Percentiles rank a stretch among this genome's conserved stretches.
Conservation (phyloP, 768 basidiomycete genomes). For the Kwoniella heveanensis region DNA sequence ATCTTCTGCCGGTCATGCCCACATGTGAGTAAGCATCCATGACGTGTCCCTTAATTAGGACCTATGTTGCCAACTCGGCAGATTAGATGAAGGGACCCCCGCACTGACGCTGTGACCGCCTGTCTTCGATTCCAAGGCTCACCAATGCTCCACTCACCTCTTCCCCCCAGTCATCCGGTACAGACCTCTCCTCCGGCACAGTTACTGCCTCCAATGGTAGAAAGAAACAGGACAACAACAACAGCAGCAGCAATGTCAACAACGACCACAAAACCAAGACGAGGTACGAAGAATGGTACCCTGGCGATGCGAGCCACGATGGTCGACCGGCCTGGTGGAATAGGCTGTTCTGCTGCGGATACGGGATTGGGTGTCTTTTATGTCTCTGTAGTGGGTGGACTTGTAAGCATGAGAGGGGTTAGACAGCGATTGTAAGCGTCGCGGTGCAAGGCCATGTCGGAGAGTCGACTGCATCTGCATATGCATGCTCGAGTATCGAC, state of each 20-base stretch:
- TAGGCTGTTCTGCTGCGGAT: conserved; percentile 44
- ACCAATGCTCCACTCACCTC: not conserved
- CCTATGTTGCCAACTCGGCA: too few species aligned
- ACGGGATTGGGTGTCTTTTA: conserved; percentile 40
- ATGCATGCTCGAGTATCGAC: too few species aligned
- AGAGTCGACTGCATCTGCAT: too few species aligned
- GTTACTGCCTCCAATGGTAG: not conserved
- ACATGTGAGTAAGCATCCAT: not conserved
- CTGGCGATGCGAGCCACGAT: conserved; percentile 35
- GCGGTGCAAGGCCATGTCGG: too few species aligned
- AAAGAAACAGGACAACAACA: not conserved
- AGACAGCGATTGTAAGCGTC: not conserved
- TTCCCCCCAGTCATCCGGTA: not conserved
- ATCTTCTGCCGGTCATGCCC: not conserved
- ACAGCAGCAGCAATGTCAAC: not conserved
- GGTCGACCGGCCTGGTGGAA: conserved; percentile 48
- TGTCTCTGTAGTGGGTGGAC: conserved; percentile 44
- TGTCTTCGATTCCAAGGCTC: not conserved
- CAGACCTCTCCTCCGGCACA: not conserved
- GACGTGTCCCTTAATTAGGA: too few species aligned
- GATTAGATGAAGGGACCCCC: too few species aligned
- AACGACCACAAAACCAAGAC: not conserved
- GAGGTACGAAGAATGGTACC: conserved; percentile 41
- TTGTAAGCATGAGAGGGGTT: conserved; percentile 39
- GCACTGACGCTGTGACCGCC: not conserved